Conservation (phyloP, 768 basidiomycete genomes). For the Naganishia friedmannii region DNA sequence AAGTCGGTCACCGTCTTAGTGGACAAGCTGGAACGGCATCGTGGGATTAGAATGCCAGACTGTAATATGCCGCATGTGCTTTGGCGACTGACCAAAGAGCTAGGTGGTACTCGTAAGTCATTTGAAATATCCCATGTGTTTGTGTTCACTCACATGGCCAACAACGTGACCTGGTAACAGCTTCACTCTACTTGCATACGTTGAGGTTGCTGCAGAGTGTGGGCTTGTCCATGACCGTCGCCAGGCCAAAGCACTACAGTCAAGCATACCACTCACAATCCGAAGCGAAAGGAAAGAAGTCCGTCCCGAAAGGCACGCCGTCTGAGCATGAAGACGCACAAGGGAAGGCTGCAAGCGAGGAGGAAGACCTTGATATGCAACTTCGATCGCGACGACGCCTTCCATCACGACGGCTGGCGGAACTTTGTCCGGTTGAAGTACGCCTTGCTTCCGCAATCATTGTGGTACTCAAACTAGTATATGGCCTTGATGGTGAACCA, state of each 20-base stretch:
- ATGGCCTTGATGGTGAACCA: constrained; percentile 27
- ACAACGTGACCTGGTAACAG: constrained; percentile 3
- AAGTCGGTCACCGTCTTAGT: neutral
- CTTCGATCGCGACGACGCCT: neutral
- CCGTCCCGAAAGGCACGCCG: neutral
- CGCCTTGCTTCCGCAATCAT: constrained; percentile 22
- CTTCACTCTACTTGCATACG: constrained; percentile 16
- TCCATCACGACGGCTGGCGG: constrained; percentile 20
- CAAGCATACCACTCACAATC: neutral
- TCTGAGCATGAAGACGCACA: neutral
- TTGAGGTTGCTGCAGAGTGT: constrained; percentile 7
- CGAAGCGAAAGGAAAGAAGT: neutral
- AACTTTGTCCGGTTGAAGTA: constrained; percentile 16
- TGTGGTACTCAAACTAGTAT: constrained; percentile 27
- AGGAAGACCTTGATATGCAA: neutral
- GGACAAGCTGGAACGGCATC: constrained; percentile 26
- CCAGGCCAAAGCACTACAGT: constrained; percentile 14
- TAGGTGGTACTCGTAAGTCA: constrained; percentile 35
- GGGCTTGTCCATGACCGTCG: constrained; percentile 18
- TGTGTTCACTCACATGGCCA: neutral
- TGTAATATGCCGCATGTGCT: constrained; percentile 33
- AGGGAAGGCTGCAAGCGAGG: neutral
- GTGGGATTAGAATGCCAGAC: constrained; percentile 33
- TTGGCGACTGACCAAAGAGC: constrained; percentile 29
- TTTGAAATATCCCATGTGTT: neutral